phyloP scores from a whole-genome alignment of 495 filamentous ascomycete species.

The Xanthoparmelia taractica region DNA sequence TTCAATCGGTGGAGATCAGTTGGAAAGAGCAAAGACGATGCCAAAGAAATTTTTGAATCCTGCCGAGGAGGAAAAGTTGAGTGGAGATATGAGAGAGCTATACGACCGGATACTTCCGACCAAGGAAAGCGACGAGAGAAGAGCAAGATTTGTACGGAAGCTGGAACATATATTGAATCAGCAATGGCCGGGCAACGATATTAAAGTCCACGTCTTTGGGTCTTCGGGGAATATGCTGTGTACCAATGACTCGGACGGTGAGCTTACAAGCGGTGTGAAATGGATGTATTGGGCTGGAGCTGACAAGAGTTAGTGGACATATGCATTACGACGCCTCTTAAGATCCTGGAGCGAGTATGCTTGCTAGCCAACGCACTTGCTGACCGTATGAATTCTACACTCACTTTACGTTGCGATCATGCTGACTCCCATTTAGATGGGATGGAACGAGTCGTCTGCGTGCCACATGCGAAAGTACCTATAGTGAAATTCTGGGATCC shows the following conservation, averaged over 20 bases:
- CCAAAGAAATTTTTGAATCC: constrained; percentile 60
- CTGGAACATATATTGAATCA: constrained; percentile 77
- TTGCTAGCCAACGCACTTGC: constrained; percentile 75
- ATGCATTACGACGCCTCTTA: constrained; percentile 87
- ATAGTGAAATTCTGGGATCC: constrained; percentile 99
- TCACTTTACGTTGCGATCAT: constrained; percentile 26
- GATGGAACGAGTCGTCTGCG: constrained; percentile 91
- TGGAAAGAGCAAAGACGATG: constrained; percentile 58
- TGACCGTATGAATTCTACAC: constrained; percentile 54
- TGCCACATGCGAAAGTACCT: constrained; percentile 88
- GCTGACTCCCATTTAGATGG: constrained; percentile 53
- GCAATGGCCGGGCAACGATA: constrained; percentile 85
- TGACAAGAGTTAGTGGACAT: constrained; percentile 68
- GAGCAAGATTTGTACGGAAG: constrained; percentile 71
- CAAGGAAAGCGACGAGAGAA: constrained; percentile 64
- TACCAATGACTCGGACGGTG: constrained; percentile 95
- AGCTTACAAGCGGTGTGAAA: constrained; percentile 19
- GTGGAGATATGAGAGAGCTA: constrained; percentile 70
- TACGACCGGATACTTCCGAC: constrained; percentile 82
- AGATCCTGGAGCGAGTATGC: constrained; percentile 77
- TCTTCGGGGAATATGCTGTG: constrained; percentile 94
- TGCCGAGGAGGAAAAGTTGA: constrained; percentile 70
- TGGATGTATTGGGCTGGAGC: constrained; percentile 3
- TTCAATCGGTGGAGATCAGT: constrained; percentile 64
- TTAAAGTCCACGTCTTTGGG: constrained; percentile 88